A percentile compares a stretch with the other conserved stretches of the same genome.
Evolutionary conservation across 495 filamentous ascomycete species (phyloP).

Genomic region (Extremus antarcticus): DNA sequence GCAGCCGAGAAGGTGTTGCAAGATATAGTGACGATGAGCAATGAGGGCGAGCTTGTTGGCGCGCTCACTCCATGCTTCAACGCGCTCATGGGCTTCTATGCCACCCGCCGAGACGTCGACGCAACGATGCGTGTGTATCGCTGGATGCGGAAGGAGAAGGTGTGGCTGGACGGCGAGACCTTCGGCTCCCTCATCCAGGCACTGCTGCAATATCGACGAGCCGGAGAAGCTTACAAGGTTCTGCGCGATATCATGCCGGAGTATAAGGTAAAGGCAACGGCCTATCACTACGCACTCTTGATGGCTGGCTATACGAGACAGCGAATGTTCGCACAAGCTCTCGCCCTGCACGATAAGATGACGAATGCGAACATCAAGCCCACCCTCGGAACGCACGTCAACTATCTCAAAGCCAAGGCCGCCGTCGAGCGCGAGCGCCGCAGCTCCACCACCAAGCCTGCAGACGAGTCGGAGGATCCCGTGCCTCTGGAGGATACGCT

Average conservation of each 20-base stretch:
- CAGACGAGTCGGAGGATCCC: not conserved
- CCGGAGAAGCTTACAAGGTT: constrained; percentile 55
- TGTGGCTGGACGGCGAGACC: constrained; percentile 58
- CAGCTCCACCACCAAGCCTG: not conserved
- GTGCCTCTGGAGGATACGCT: constrained; percentile 9
- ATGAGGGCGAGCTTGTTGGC: constrained; percentile 1
- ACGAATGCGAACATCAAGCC: constrained; percentile 34
- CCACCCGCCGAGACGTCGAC: constrained; percentile 50
- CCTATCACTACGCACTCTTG: constrained; percentile 66
- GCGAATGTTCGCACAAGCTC: constrained; percentile 41
- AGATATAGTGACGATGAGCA: constrained; percentile 10
- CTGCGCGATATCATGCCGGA: constrained; percentile 49
- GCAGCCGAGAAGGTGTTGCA: constrained; percentile 32
- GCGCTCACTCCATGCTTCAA: constrained; percentile 62
- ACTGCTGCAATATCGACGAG: constrained; percentile 48
- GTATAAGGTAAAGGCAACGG: constrained; percentile 45
- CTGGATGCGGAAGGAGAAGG: constrained; percentile 45
- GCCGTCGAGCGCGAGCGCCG: not conserved
- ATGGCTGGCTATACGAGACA: constrained; percentile 52
- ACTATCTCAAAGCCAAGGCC: constrained; percentile 35
- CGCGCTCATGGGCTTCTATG: constrained; percentile 55
- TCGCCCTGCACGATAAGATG: constrained; percentile 45
- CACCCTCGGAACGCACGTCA: constrained; percentile 36
- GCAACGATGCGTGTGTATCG: constrained; percentile 49
- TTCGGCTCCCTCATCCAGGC: constrained; percentile 64